A percentile compares a stretch with the other conserved stretches of the same genome.
Conservation (phyloP, 2,329 filamentous ascomycete species). For the Raffaelea arxii region DNA sequence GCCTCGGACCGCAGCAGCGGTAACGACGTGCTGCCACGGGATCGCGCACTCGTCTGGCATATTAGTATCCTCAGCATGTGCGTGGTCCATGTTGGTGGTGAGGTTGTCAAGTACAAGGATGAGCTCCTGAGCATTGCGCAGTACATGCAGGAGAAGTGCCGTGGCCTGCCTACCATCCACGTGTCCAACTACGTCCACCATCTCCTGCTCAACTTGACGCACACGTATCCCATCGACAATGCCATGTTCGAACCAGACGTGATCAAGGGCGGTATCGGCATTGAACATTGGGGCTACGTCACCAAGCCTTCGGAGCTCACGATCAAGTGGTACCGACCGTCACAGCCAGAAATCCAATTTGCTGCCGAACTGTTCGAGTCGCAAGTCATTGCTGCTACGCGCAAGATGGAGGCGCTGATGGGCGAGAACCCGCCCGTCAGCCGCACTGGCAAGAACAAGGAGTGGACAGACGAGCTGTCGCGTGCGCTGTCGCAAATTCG, state of each 20-base stretch:
- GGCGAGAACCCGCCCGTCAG: conserved; percentile 73
- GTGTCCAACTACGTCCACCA: conserved; percentile 98
- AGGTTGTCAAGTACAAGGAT: conserved; percentile 79
- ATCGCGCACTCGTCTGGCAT: conserved; percentile 91
- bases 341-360: conserved; percentile 71
- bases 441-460: conserved; percentile 90
- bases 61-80: conserved; percentile 97
- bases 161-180: conserved; percentile 87
- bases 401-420: conserved; percentile 69
- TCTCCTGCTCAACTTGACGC: conserved; percentile 83
- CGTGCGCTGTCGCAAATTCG: conserved; percentile 79
- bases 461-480: conserved; percentile 96
- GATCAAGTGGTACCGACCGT: conserved; percentile 86
- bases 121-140: conserved; percentile 84
- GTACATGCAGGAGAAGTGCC: conserved; percentile 95
- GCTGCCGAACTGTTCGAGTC: conserved; percentile 82
- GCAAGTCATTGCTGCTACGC: conserved; percentile 67
- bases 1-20: conserved; percentile 91
- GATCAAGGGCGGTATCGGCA: conserved; percentile 59
- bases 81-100: conserved; percentile 86
- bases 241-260: conserved; percentile 75
- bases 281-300: conserved; percentile 77
- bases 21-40: conserved; percentile 83
- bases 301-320: conserved; percentile 66
- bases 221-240: conserved; percentile 88